These are phyloP conservation scores for Lepidopterella palustris DNA, from an alignment of 495 filamentous ascomycete genomes.

Conservation along the genomic window DNA sequence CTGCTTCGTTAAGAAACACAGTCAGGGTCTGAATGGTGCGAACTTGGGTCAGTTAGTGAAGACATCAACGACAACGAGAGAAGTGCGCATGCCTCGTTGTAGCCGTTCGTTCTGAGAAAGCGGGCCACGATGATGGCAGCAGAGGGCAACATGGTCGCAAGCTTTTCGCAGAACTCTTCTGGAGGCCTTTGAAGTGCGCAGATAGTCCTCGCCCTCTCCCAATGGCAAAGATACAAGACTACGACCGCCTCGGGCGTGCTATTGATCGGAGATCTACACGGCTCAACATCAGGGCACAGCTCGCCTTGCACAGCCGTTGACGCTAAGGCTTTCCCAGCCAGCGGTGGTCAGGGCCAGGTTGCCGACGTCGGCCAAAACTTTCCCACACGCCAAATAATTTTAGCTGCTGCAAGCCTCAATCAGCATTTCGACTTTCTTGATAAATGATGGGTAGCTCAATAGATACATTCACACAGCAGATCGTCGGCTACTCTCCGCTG, in stretches of 20 bases:
- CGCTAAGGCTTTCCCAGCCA: no score
- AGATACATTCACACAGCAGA: background rate
- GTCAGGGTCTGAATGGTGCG: constrained; percentile 43
- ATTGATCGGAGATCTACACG: no score
- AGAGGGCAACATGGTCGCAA: constrained; percentile 9
- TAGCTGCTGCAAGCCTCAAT: no score
- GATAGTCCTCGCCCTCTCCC: no score
- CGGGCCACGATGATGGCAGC: constrained; percentile 53
- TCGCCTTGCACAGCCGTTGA: no score
- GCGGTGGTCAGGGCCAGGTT: no score
- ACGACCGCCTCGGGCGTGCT: no score
- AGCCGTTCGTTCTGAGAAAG: constrained; percentile 55
- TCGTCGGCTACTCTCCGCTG: background rate
- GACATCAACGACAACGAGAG: background rate
- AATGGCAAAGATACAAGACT: no score
- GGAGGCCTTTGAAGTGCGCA: background rate
- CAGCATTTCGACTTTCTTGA: no score
- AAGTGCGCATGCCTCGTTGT: constrained; percentile 41
- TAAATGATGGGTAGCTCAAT: background rate
- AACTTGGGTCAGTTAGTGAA: constrained; percentile 11
- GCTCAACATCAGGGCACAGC: no score
- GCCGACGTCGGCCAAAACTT: no score
- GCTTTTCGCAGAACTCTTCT: background rate
- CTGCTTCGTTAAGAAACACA: constrained; percentile 57
- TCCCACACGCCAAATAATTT: no score